Evolutionary conservation across 2,329 filamentous ascomycete genomes (phyloP).

Genomic region (Neofusicoccum sp.): DNA sequence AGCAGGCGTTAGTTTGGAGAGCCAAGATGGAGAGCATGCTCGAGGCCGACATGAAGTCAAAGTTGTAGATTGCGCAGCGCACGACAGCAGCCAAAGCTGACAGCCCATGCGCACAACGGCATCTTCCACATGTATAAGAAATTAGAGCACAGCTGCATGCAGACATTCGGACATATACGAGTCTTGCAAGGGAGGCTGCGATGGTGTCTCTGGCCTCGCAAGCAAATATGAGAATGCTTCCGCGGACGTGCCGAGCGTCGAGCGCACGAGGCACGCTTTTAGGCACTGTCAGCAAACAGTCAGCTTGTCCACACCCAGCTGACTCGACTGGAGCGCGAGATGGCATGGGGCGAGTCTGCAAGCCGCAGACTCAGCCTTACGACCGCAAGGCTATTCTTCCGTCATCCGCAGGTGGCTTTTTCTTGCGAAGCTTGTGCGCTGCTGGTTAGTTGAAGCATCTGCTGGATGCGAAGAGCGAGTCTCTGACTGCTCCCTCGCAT

Average conservation of each 20-base stretch:
- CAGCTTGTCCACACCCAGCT: background rate
- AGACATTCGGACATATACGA: background rate
- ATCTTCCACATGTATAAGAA: background rate
- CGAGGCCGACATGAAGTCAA: constrained; percentile 22
- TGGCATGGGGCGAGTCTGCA: background rate
- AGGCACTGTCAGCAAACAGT: background rate
- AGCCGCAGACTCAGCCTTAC: background rate
- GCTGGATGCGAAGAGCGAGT: too few relatives aligned
- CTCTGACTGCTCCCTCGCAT: too few relatives aligned
- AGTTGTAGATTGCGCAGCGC: constrained; percentile 17
- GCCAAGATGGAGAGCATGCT: constrained; percentile 32
- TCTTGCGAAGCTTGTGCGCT: too few relatives aligned
- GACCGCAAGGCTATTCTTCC: background rate
- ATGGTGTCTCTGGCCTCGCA: background rate
- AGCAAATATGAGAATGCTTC: background rate
- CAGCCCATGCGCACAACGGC: too few relatives aligned
- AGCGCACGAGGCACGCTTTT: background rate
- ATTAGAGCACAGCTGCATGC: background rate
- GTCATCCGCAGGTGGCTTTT: too few relatives aligned
- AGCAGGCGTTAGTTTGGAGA: constrained; percentile 32
- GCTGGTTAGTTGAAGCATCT: background rate
- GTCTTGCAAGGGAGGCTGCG: background rate
- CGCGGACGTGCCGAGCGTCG: background rate
- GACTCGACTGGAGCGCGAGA: background rate
- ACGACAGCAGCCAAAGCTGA: too few relatives aligned